Evolutionary conservation across 148 eudicot genomes (phyloP).

Genomic region (Chenopodium suecicum): DNA sequence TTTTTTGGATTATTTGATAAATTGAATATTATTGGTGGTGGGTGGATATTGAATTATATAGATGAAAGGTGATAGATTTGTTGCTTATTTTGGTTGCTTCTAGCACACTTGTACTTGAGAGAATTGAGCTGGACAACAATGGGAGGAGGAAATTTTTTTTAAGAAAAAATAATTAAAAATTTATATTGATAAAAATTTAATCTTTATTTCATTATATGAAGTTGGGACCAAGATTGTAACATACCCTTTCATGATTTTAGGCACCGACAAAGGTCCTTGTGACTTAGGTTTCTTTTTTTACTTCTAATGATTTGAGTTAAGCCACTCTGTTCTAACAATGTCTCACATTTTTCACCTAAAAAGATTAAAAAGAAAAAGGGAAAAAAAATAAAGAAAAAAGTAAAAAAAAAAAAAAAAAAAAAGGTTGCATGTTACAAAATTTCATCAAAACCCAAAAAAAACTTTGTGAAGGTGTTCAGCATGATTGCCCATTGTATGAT

Average conservation of each 20-base stretch:
- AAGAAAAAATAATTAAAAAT: not conserved
- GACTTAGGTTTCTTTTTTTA: not conserved
- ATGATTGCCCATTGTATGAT: slow-evolving; percentile 31
- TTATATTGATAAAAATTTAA: too few species aligned
- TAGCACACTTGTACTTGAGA: slow-evolving; percentile 20
- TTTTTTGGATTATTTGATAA: not conserved
- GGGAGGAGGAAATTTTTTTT: not conserved
- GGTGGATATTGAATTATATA: not conserved
- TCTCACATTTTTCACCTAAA: slow-evolving; percentile 24
- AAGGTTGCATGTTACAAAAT: not conserved
- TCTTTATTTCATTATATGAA: too few species aligned
- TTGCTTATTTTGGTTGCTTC: slow-evolving; percentile 24
- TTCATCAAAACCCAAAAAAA: slow-evolving; percentile 20
- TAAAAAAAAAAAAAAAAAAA: not conserved
- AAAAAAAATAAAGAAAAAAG: not conserved
- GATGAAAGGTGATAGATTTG: not conserved
- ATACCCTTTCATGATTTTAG: slow-evolving; percentile 34
- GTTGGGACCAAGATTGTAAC: slow-evolving; percentile 34
- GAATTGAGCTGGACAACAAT: slow-evolving; percentile 6
- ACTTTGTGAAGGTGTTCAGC: slow-evolving; percentile 13
- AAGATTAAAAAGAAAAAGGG: slow-evolving; percentile 1
- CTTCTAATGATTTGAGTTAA: slow-evolving; percentile 18
- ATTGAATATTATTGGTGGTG: not conserved
- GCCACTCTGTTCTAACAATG: slow-evolving; percentile 19
- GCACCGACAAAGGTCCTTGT: slow-evolving; percentile 31